Base-by-base conservation (phyloP, 2,329 filamentous ascomycete species). In the Paraphaeosphaeria sporulosa region DNA sequence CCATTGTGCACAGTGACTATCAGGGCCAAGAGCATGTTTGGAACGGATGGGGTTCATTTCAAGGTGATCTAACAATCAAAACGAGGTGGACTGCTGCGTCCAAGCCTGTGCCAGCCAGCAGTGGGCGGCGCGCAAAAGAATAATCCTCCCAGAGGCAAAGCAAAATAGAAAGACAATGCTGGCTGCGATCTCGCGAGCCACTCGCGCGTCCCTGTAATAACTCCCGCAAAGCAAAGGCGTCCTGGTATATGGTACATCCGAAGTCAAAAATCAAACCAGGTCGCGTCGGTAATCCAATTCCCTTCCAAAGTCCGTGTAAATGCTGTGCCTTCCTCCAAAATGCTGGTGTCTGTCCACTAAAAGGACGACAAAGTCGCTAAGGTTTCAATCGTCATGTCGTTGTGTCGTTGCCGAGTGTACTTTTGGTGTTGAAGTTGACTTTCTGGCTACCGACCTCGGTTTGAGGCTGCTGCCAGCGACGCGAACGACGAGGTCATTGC, bases 401-500 rank as follows among this genome's bases (percentile, higher is more conserved):
- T 13, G 49, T 43, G 46, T 46, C 53, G 53, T 55, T 19, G 38
- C 38, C 7, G 19, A 9, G 42, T 48, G 27, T 13, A 38, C 10
- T 46, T 60, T n/a, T 59, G 52, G 56, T 65, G 60, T 59, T 64
- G 36, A 47, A 25, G 44, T 17, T 40, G 53, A 36, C 48, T 21
- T 53, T 19, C 4, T 42, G 44, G 44, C 55, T 70, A 75, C 64
- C 66, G 68, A n/a, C 65, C 63, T 55, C 67, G 68, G 59, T 67
- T 66, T 46, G 63, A 67, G 55, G 69, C 59, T 61, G 74, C 71
- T 23, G 72, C 74, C 27, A 79, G 76, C 44, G 77, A 79, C 32
- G 77, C 77, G 58, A 79, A 79, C 1, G 76, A 78, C 52, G 63
- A 73, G 15, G 77, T 79, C 75, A 79, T 69, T 21, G 77, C 77